Evolutionary conservation across 2,329 filamentous ascomycete genomes (phyloP).

Genomic region (Metarhizium sp.): DNA sequence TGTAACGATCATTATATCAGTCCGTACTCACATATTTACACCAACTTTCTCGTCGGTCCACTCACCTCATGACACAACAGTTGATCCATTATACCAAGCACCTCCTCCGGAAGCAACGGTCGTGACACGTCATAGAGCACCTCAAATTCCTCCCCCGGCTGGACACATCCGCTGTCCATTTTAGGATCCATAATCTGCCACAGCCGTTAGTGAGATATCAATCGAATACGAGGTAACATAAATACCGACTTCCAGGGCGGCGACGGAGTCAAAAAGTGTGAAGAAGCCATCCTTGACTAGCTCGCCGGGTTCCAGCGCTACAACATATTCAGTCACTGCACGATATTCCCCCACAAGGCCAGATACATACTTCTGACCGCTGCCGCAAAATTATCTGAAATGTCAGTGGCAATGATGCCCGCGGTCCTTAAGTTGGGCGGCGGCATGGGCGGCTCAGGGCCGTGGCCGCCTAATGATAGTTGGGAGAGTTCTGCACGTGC

Average conservation of each 20-base stretch:
- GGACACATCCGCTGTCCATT: conserved; percentile 90
- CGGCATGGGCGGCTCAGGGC: conserved; percentile 21
- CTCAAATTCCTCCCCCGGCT: conserved; percentile 70
- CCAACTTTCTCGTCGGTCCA: neutral
- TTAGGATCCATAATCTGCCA: conserved; percentile 93
- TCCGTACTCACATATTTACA: neutral
- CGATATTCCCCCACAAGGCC: conserved; percentile 1
- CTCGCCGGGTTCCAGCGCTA: conserved; percentile 69
- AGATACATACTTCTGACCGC: conserved; percentile 41
- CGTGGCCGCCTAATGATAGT: conserved; percentile 27
- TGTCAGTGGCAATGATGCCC: conserved; percentile 47
- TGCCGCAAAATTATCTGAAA: conserved; percentile 44
- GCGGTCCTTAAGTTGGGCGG: conserved; percentile 32
- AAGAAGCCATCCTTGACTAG: conserved; percentile 92
- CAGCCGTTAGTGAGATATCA: neutral
- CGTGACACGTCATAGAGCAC: conserved; percentile 69
- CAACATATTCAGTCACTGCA: conserved; percentile 11
- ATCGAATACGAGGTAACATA: neutral
- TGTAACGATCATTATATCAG: neutral
- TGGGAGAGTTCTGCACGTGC: conserved; percentile 27
- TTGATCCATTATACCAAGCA: conserved; percentile 91
- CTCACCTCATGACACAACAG: conserved; percentile 77
- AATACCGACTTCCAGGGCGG: conserved; percentile 59
- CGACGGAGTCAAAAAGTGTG: conserved; percentile 88
- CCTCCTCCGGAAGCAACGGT: conserved; percentile 63